Evolutionary conservation across 345 rosid species (phyloP), one percentile per base, ranked within the genome.

Genomic region (Geranium brycei): DNA sequence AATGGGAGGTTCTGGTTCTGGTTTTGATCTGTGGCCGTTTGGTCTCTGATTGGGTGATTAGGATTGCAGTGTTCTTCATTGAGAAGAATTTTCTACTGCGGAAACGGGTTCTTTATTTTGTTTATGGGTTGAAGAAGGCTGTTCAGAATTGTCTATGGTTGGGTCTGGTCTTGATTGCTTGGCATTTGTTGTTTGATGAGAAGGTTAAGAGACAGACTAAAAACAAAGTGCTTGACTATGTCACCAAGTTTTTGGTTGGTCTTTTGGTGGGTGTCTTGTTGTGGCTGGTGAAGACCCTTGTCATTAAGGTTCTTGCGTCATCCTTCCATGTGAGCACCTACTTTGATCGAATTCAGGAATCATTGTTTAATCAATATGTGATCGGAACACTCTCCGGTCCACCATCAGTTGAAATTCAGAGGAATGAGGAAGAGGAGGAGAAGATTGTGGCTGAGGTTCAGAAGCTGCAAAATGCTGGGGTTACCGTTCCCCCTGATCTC

Each of bases 71-170:
- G 10, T 86, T 87, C 61, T 85, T 87, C 40, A 82, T 93, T 5
- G 97, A 93, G 69, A 76, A 88, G 64, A 93, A 88, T 66, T 93
- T 93, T 55, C 63, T 87, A 8, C 40, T 93, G 31, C 64, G 97
- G 1, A 93, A 93, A 47, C 67, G 80, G 67, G 85, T 93, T 60
- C 68, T 93, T 59, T 93, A 90, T 69, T 93, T 93, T 13, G 97
- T 90, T 0, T 93, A 93, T 15, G 95, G 99, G 5, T 68, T 93
- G 1, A 75, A 85, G 51, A 83, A 69, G 61, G 91, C 89, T 13
- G 99, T 93, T 4, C 96, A 88, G 64, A 93, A 93, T 57, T 90
- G 99, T 59, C 69, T 79, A 4, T 90, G 99, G 97, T 69, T 92
- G 10, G 91, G 90, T 7, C 68, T 86, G 3, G 95, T 90, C 4